A percentile compares a stretch with the other conserved stretches of the same genome.
Conservation (phyloP, 257 asterid species). For the Jacaranda copaia region DNA sequence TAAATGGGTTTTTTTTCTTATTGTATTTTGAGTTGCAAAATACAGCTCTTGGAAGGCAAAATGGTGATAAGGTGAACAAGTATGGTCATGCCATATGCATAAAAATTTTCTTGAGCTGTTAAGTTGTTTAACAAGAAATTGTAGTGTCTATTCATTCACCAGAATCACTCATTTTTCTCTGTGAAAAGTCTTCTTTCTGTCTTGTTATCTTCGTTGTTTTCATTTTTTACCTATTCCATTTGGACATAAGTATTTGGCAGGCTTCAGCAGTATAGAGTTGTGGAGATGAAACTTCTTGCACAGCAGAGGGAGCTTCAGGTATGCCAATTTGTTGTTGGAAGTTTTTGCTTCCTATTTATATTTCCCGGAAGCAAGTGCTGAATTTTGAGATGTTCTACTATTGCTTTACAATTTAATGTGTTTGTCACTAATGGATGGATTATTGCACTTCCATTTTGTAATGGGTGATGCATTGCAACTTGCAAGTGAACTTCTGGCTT, state of each 20-base stretch:
- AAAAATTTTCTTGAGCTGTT: neutral
- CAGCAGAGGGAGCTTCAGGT: slow-evolving; percentile 50
- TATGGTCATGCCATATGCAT: neutral
- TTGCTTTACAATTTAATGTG: neutral
- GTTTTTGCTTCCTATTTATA: neutral
- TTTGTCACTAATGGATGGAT: neutral
- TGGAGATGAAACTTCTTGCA: slow-evolving; percentile 50
- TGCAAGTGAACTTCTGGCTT: neutral
- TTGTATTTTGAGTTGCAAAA: neutral
- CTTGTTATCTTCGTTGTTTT: neutral
- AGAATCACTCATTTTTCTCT: neutral
- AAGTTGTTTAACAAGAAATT: neutral
- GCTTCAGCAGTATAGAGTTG: slow-evolving; percentile 50
- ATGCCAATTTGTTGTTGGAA: neutral
- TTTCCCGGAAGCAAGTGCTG: neutral
- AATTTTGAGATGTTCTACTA: neutral
- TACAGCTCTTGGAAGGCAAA: neutral
- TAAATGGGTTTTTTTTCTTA: neutral
- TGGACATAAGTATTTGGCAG: slow-evolving; percentile 16
- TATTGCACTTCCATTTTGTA: neutral
- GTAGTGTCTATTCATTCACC: neutral
- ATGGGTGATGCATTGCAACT: neutral
- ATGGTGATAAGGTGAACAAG: neutral
- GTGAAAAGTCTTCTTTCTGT: neutral
- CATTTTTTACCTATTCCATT: neutral